Evolutionary conservation across 129 eudicot genomes (phyloP).

Genomic region (Helianthus tuberosus): DNA sequence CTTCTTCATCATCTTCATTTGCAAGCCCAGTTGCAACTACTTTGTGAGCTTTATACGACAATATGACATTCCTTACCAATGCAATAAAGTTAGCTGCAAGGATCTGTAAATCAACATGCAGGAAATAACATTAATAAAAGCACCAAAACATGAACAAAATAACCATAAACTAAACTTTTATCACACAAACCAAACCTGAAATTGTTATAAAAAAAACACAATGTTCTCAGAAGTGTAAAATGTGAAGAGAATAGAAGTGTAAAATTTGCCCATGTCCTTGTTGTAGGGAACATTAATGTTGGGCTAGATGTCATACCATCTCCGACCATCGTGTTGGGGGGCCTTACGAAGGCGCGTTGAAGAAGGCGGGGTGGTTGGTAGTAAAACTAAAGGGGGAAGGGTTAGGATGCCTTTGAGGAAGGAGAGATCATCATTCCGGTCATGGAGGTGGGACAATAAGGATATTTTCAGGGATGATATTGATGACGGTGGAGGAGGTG

Average conservation of each 20-base stretch:
- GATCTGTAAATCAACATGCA: constrained; percentile 51
- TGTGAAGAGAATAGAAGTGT: no score
- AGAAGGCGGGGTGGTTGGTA: constrained; percentile 13
- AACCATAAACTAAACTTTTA: background rate
- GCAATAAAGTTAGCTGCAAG: constrained; percentile 85
- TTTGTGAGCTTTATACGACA: constrained; percentile 88
- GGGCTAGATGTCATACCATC: constrained; percentile 54
- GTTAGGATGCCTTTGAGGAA: constrained; percentile 17
- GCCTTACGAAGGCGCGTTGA: constrained; percentile 42
- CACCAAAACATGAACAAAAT: background rate
- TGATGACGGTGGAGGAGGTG: background rate
- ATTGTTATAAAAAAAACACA: no score
- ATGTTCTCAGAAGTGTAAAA: no score
- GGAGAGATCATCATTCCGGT: constrained; percentile 35
- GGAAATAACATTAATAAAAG: background rate
- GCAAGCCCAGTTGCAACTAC: constrained; percentile 54
- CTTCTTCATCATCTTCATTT: no score
- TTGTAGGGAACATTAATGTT: constrained; percentile 31
- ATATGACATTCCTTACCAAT: constrained; percentile 75
- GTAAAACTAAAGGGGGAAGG: constrained; percentile 23
- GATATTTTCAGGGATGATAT: constrained; percentile 42
- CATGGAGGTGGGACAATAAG: constrained; percentile 61
- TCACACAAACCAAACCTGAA: no score
- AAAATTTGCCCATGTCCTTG: no score
- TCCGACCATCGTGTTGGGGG: constrained; percentile 86